Base-by-base conservation (phyloP, 306 rosid genomes). In the Inga leiocalycina region DNA sequence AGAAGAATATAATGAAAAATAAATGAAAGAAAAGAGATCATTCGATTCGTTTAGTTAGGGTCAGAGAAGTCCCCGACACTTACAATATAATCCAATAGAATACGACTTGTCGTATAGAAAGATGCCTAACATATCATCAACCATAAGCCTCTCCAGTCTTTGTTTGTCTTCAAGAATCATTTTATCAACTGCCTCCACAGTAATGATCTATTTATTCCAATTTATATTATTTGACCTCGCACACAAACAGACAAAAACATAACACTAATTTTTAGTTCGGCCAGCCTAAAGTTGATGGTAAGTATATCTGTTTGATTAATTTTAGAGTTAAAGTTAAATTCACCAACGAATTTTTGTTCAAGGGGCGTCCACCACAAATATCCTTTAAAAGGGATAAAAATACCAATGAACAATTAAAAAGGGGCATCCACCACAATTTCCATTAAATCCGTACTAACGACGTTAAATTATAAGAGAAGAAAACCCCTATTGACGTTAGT, bases 71-170 rank as follows among this genome's bases (percentile, higher is more conserved):
- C 37, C 45, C 76, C 57, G 76, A 71, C 75, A 71, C 10, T 44
- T 44, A 14, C 4, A 44, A 27, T 27, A 27, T 27, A 27, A 71
- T 44, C 75, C 37, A 44, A 11, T 11, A 24, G 39, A 71, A 14
- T 6, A 24, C 39, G 76, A 44, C 76, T 45, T 45, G 14, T 71
- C 76, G 8, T 45, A 71, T 6, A 6, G 57, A 71, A 45, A 71
- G 76, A 71, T 71, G 57, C 76, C 76, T 71, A 22, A 71, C 76
- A 45, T 56, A 57, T 44, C 39, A 45, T 4, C 2, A 71, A 71
- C n/a, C n/a, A 45, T 19, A 71, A 45, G n/a, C 22, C 76, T 71
- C 76, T 43, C 35, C 17, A 0, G 8, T 44, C 57, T 71, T 14
- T 71, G 76, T 61, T 22, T 10, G 16, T 61, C 67, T 61, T 35